Evolutionary conservation across 2,329 filamentous ascomycete genomes (phyloP), one percentile per base, ranked within the genome.

Genomic region (Ophiostoma quercus): DNA sequence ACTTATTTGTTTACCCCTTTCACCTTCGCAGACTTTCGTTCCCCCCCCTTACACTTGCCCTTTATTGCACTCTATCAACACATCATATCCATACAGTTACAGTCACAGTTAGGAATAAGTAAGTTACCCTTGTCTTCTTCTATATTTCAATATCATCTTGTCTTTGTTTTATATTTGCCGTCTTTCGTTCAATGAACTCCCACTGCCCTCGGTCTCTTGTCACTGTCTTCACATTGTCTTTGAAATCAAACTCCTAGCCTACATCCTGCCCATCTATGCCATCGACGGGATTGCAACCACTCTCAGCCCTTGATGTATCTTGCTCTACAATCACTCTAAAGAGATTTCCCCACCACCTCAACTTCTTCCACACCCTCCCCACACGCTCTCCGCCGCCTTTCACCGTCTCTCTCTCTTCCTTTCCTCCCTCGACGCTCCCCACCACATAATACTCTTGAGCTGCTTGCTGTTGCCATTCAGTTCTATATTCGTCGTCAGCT

Each of bases 301-400:
- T n/a, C 60, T 63, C 32, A 65, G 62, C 9, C 34, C 32, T 37
- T 65, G 9, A 19, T n/a, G 29, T 19, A 9, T 8, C 34, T 34
- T 8, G 34, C 60, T 16, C 8, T 41, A 22, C 25, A 43, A 6
- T 54, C 65, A 16, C 14, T 41, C 39, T 41, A 9, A 11, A 41
- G 34, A 8, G 12, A 7, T 3, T 39, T 39, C 29, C 54, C 43
- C 65, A 66, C 65, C 39, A 43, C 12, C 39, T 66, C 25, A 4
- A 16, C 65, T 47, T 47, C 39, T 47, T 22, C 41, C 22, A 41
- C 51, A 14, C 47, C 65, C 65, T 32, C 65, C 65, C 65, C 65
- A 66, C 65, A 66, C 62, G 39, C 34, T 29, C 32, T 62, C 51
- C 54, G 34, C 51, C 51, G 57, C 65, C 57, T 67, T 41, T 57